Base-by-base conservation (phyloP, 257 asterid genomes). In the Solanum pennellii region DNA sequence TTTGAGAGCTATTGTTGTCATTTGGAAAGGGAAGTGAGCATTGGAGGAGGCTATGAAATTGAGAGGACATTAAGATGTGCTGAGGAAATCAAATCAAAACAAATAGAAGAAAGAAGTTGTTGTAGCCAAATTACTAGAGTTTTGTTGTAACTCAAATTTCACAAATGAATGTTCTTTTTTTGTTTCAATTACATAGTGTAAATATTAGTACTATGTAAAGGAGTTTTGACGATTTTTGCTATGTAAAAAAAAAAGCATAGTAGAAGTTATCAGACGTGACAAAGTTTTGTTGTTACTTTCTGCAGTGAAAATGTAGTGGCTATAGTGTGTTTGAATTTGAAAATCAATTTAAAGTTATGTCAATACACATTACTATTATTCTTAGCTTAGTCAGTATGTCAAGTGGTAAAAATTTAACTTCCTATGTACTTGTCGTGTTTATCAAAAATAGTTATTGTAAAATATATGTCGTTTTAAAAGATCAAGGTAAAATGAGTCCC, bases 51-150 rank as follows among this genome's bases (percentile, higher is more conserved):
- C 3, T 97, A 97, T 88, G 98, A 97, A 49, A 93, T 97, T 8
- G 99, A 97, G 94, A 95, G 93, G 92, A 88, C 98, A n/a, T 83
- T 97, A 42, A 91, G 98, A 66, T 97, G 99, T 89, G 99, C 98
- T 25, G 94, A 94, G 73, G 98, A 97, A 89, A 95, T 97, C 86
- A 94, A 97, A 88, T 87, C 95, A 1, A 94, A 84, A 73, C 95
- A 93, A 42, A 90, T 68, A 85, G 77, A 90, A 45, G 89, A 91
- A 87, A 88, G 84, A 86, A 89, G 89, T 73, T 87, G 89, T 73
- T 88, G 86, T 84, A 77, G 88, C 75, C 93, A 90, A 15, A 87
- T 88, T 87, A 89, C 91, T 35, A 86, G 89, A 3, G 89, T 93
- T 71, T 83, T 90, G 86, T 45, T 91, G 71, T 93, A 91, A 87